Evolutionary conservation across 345 rosid species (phyloP).

Genomic region (Moricandia moricandioides): DNA sequence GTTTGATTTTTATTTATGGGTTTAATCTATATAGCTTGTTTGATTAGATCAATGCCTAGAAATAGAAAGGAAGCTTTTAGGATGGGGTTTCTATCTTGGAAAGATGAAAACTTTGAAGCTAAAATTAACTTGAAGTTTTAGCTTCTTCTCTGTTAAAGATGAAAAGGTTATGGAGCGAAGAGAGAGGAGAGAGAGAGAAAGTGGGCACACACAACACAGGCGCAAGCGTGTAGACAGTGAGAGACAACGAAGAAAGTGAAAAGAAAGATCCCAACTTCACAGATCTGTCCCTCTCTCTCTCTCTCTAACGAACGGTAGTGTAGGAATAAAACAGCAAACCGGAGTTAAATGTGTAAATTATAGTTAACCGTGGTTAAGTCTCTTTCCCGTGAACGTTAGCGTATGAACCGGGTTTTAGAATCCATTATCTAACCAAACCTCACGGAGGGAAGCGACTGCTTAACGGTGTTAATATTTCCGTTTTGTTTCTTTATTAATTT

Average conservation of each 20-base stretch:
- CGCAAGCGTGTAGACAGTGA: slow-evolving; percentile 36
- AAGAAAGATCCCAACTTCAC: slow-evolving; percentile 35
- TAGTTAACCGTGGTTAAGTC: slow-evolving; percentile 21
- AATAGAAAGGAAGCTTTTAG: slow-evolving; percentile 26
- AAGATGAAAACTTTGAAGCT: background rate
- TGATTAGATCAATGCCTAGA: slow-evolving; percentile 30
- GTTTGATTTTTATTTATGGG: slow-evolving; percentile 1
- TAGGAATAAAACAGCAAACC: background rate
- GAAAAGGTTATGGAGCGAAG: background rate
- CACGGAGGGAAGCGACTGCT: background rate
- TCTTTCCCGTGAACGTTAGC: background rate
- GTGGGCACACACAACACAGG: slow-evolving; percentile 24
- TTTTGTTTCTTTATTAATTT: background rate
- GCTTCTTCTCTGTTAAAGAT: slow-evolving; percentile 12
- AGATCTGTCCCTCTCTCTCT: slow-evolving; percentile 31
- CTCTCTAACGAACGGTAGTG: slow-evolving; percentile 2
- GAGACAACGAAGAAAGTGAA: slow-evolving; percentile 37
- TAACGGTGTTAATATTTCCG: slow-evolving; percentile 10
- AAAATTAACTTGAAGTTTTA: background rate
- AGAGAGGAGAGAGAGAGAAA: slow-evolving; percentile 11
- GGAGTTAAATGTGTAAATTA: slow-evolving; percentile 14
- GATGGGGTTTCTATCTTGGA: slow-evolving; percentile 7
- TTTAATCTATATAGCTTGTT: background rate
- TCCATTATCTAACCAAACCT: background rate
- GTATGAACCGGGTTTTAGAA: background rate